phyloP scores from a whole-genome alignment of 192 early-diverging fungal species.

The Gorgonomyces haynaldii region DNA sequence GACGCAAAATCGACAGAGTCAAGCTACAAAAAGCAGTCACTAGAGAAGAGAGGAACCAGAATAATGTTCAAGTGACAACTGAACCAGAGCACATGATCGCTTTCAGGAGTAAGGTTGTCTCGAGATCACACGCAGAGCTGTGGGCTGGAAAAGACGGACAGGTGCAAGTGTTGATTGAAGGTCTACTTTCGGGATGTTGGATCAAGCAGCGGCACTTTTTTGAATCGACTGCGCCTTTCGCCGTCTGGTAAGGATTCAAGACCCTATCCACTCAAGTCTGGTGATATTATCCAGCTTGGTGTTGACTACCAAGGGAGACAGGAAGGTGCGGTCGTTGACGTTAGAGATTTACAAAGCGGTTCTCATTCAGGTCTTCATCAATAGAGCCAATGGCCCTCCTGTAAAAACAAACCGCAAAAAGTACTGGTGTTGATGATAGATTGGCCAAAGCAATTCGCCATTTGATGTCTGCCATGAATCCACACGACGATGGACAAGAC shows the following conservation, averaged over 20 bases:
- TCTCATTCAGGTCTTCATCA: constrained; percentile 53
- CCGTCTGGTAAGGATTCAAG: constrained; percentile 64
- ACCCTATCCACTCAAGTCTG: constrained; percentile 52
- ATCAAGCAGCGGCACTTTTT: constrained; percentile 75
- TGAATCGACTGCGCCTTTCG: constrained; percentile 76
- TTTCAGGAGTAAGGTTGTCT: constrained; percentile 68
- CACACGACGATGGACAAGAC: constrained; percentile 18
- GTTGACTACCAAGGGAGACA: constrained; percentile 88
- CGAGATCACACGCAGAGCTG: constrained; percentile 79
- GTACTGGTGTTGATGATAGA: constrained; percentile 1
- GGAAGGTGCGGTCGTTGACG: constrained; percentile 38
- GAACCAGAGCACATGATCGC: not conserved
- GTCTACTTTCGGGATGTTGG: constrained; percentile 84
- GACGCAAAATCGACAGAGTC: constrained; percentile 14
- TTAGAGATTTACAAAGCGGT: constrained; percentile 89
- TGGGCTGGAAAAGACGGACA: constrained; percentile 44
- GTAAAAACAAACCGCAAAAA: constrained; percentile 16
- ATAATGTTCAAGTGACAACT: constrained; percentile 4
- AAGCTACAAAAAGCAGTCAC: constrained; percentile 1
- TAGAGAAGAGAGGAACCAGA: constrained; percentile 7
- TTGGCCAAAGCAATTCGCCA: constrained; percentile 4
- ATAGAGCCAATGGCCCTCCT: constrained; percentile 14
- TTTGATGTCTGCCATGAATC: constrained; percentile 19
- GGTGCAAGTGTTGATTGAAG: constrained; percentile 25
- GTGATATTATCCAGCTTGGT: constrained; percentile 86